phyloP scores from a whole-genome alignment of 192 early-diverging fungal species.

The Umbelopsis sp. region DNA sequence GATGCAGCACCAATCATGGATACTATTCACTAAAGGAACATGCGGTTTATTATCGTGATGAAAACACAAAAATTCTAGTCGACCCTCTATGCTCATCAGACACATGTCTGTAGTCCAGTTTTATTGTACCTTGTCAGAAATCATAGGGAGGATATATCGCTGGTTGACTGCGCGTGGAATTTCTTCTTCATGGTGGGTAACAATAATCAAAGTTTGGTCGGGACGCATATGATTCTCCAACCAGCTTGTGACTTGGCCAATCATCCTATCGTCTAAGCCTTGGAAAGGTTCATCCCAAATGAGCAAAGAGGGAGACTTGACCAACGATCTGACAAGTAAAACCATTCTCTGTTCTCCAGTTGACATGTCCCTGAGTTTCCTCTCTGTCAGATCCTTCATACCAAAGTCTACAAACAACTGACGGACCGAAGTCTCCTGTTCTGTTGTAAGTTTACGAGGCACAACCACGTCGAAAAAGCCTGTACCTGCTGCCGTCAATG shows the following conservation, averaged over 20 bases:
- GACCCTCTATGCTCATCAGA: not conserved
- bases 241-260: slow-evolving; percentile 42
- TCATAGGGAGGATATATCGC: slow-evolving; percentile 22
- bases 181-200: slow-evolving; percentile 60
- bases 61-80: not conserved
- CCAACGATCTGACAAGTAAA: slow-evolving; percentile 50
- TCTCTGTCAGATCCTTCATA: slow-evolving; percentile 18
- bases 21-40: too few species aligned
- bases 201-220: slow-evolving; percentile 55
- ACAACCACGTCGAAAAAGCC: slow-evolving; percentile 47
- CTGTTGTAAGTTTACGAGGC: slow-evolving; percentile 1
- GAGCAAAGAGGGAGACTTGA: slow-evolving; percentile 45
- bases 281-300: slow-evolving; percentile 66
- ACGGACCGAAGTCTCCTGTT: slow-evolving; percentile 16
- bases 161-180: slow-evolving; percentile 42
- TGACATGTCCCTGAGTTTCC: slow-evolving; percentile 34
- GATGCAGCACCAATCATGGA: too few species aligned
- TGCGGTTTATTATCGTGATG: not conserved
- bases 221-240: slow-evolving; percentile 42
- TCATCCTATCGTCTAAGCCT: slow-evolving; percentile 50
- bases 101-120: not conserved
- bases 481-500: slow-evolving; percentile 39
- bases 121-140: slow-evolving; percentile 6
- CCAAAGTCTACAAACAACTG: slow-evolving; percentile 29
- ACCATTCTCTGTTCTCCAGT: slow-evolving; percentile 58